Conservation (phyloP, 371 early-diverging fungal genomes). For the Dipsacomyces acuminosporus region DNA sequence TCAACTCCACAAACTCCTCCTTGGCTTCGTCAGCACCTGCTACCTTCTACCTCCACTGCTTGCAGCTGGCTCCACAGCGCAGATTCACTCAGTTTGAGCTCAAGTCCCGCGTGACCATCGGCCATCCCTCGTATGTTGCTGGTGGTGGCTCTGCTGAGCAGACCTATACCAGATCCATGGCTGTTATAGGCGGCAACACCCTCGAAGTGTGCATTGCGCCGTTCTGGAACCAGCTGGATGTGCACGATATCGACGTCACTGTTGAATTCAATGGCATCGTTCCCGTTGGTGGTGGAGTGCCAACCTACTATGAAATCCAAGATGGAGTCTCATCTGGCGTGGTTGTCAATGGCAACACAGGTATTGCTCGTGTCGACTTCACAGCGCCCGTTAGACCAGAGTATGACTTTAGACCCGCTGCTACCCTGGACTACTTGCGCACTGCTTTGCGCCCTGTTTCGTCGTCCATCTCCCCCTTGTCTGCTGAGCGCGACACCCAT, state of each 20-base stretch:
- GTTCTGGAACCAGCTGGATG: constrained; percentile 79
- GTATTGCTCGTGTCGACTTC: constrained; percentile 69
- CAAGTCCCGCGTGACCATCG: constrained; percentile 55
- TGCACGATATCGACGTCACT: constrained; percentile 63
- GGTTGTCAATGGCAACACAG: constrained; percentile 60
- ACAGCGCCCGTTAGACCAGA: constrained; percentile 64
- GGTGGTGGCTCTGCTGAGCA: constrained; percentile 62
- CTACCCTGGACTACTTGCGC: constrained; percentile 61
- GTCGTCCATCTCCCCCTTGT: constrained; percentile 59
- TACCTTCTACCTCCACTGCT: constrained; percentile 57
- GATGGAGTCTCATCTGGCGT: constrained; percentile 26
- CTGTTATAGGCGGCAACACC: constrained; percentile 68
- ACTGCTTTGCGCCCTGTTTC: constrained; percentile 65
- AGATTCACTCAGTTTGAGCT: constrained; percentile 60
- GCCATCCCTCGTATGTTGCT: constrained; percentile 54
- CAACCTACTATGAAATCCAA: background rate
- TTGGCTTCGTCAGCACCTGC: constrained; percentile 52
- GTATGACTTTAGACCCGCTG: constrained; percentile 59
- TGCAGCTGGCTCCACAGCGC: constrained; percentile 71
- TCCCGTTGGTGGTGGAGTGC: constrained; percentile 46
- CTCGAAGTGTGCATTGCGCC: constrained; percentile 79
- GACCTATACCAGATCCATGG: constrained; percentile 54
- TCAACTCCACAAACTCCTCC: constrained; percentile 48
- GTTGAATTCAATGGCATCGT: constrained; percentile 80
- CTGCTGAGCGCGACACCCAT: constrained; percentile 67